Evolutionary conservation across 1,284 basidiomycete species (phyloP).

Genomic region (Schizopora paradoxa): DNA sequence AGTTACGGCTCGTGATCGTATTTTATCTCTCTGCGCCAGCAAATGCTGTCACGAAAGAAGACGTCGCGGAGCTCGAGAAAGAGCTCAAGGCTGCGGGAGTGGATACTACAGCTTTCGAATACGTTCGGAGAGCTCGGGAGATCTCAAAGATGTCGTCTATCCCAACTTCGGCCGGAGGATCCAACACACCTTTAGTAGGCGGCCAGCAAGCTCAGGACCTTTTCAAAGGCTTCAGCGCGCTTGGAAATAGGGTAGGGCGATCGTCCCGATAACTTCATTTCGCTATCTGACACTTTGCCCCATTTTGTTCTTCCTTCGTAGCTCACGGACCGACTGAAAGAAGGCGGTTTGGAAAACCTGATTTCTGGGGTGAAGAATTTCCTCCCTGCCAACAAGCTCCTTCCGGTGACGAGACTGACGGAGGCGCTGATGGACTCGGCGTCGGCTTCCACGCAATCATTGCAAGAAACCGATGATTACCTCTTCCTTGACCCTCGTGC

Average conservation of each 20-base stretch:
- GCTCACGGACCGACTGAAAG: slow-evolving; percentile 91
- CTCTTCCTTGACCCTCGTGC: slow-evolving; percentile 90
- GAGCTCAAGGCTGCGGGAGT: slow-evolving; percentile 79
- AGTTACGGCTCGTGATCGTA: slow-evolving; percentile 89
- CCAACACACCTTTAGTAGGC: slow-evolving; percentile 73
- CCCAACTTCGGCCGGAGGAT: slow-evolving; percentile 45
- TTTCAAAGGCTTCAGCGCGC: slow-evolving; percentile 87
- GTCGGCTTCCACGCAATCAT: slow-evolving; percentile 84
- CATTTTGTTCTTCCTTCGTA: slow-evolving; percentile 28
- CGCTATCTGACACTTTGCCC: slow-evolving; percentile 7
- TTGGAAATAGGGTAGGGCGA: slow-evolving; percentile 86
- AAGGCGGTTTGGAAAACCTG: slow-evolving; percentile 91
- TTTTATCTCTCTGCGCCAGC: slow-evolving; percentile 90
- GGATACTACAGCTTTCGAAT: slow-evolving; percentile 84
- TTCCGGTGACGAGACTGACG: slow-evolving; percentile 87
- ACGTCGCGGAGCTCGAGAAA: slow-evolving; percentile 82
- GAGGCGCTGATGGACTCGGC: slow-evolving; percentile 98
- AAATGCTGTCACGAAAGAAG: slow-evolving; percentile 77
- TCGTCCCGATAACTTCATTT: slow-evolving; percentile 13
- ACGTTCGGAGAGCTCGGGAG: slow-evolving; percentile 89
- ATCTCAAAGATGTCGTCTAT: slow-evolving; percentile 77
- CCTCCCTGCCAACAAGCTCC: slow-evolving; percentile 90
- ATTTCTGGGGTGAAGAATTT: slow-evolving; percentile 99
- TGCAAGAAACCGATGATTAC: slow-evolving; percentile 96
- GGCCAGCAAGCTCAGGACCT: slow-evolving; percentile 71